phyloP scores from a whole-genome alignment of 129 eudicot species.

The Escallonia herrerae region DNA sequence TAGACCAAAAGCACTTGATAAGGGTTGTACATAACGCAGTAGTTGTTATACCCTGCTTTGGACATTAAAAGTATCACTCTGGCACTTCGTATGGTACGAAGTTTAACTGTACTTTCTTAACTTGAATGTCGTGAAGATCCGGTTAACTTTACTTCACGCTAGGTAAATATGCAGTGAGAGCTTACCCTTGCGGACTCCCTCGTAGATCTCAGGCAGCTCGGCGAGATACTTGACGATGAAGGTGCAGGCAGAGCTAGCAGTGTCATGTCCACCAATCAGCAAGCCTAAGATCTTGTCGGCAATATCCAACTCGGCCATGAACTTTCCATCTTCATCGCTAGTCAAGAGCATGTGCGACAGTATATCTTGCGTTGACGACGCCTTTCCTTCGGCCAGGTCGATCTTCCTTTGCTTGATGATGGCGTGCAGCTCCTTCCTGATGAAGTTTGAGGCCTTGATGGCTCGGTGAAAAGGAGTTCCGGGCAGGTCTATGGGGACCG shows the following conservation, averaged over 20 bases:
- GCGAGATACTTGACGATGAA: slow-evolving; percentile 80
- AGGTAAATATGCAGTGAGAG: no score
- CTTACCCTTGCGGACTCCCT: slow-evolving; percentile 76
- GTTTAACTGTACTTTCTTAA: no score
- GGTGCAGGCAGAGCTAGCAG: slow-evolving; percentile 86
- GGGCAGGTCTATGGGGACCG: slow-evolving; percentile 73
- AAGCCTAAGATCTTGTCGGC: slow-evolving; percentile 80
- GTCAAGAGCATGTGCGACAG: slow-evolving; percentile 74
- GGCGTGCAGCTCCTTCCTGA: slow-evolving; percentile 36
- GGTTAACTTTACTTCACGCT: no score
- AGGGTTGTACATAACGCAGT: no score
- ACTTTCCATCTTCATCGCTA: slow-evolving; percentile 60
- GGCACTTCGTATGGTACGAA: no score
- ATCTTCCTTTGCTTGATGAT: slow-evolving; percentile 62
- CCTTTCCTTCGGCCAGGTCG: slow-evolving; percentile 59
- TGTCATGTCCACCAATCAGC: slow-evolving; percentile 80
- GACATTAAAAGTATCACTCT: no score
- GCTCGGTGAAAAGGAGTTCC: slow-evolving; percentile 69
- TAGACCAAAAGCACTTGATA: no score
- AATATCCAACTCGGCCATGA: slow-evolving; percentile 50
- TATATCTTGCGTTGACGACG: slow-evolving; percentile 70
- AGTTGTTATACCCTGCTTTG: no score
- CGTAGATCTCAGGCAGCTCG: slow-evolving; percentile 67
- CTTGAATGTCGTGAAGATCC: no score
- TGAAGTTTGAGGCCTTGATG: slow-evolving; percentile 53